Evolutionary conservation across 1,139 yeast genomes (phyloP).

Genomic region (Magnusiomyces tetraspermus): DNA sequence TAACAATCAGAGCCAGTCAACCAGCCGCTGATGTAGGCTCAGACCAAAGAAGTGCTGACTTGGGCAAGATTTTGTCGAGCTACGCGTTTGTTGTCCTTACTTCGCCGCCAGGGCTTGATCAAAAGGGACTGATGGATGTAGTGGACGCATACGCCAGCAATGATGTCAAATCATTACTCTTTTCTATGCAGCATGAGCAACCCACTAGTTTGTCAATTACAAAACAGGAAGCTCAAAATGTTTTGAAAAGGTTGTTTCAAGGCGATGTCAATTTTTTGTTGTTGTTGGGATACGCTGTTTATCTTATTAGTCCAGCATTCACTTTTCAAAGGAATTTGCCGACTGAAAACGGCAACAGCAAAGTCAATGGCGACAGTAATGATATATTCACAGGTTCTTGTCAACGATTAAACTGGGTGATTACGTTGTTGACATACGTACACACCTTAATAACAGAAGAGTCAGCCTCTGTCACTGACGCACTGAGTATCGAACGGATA

Average conservation of each 20-base stretch:
- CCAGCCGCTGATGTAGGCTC: neutral
- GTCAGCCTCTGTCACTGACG: neutral
- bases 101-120: neutral
- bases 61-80: neutral
- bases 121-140: neutral
- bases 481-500: neutral
- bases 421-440: neutral
- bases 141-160: neutral
- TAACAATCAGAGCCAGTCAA: neutral
- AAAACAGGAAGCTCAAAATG: neutral
- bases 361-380: too few species aligned
- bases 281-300: neutral
- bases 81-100: neutral
- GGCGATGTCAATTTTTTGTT: neutral
- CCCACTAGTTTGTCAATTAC: neutral
- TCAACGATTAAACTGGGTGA: neutral
- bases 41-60: neutral
- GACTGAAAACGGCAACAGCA: neutral
- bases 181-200: neutral
- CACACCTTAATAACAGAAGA: neutral
- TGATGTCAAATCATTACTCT: neutral
- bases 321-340: neutral
- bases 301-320: neutral
- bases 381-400: too few species aligned
- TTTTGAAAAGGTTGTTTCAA: neutral